These are phyloP conservation scores for Fusarium abutilonis DNA, from an alignment of 2,329 filamentous ascomycete genomes.

Conservation along the genomic window DNA sequence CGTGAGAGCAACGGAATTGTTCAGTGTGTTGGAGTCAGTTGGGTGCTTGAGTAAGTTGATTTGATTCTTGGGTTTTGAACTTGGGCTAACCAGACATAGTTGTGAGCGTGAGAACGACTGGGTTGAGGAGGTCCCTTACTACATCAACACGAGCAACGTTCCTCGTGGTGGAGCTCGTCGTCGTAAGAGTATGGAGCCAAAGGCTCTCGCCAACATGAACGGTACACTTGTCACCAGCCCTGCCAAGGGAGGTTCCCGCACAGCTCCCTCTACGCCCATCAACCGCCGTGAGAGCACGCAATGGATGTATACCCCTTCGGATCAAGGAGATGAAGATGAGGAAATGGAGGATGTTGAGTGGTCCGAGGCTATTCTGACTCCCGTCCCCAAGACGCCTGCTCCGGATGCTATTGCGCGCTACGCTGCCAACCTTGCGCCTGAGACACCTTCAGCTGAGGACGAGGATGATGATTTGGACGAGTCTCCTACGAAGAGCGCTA, in stretches of 20 bases:
- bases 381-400: constrained; percentile 67
- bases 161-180: constrained; percentile 77
- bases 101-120: constrained; percentile 81
- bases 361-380: constrained; percentile 60
- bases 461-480: constrained; percentile 43
- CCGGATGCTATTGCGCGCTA: constrained; percentile 64
- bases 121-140: constrained; percentile 77
- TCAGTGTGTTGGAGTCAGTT: constrained; percentile 86
- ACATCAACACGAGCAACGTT: constrained; percentile 72
- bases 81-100: constrained; percentile 56
- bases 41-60: constrained; percentile 82
- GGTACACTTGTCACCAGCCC: constrained; percentile 65
- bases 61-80: not conserved
- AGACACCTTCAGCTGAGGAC: constrained; percentile 54
- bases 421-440: constrained; percentile 59
- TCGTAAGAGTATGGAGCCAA: constrained; percentile 84
- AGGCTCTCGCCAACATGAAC: constrained; percentile 73
- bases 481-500: constrained; percentile 50
- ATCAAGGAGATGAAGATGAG: constrained; percentile 52
- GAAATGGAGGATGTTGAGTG: constrained; percentile 55
- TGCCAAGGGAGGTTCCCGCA: constrained; percentile 50
- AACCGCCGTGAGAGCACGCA: constrained; percentile 64
- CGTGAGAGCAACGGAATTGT: constrained; percentile 76
- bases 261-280: constrained; percentile 58
- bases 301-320: constrained; percentile 66